A percentile compares a stretch with the other conserved stretches of the same genome.
Evolutionary conservation across 108 stramenopile genomes (phyloP).

Genomic region (Bacterosira constricta): DNA sequence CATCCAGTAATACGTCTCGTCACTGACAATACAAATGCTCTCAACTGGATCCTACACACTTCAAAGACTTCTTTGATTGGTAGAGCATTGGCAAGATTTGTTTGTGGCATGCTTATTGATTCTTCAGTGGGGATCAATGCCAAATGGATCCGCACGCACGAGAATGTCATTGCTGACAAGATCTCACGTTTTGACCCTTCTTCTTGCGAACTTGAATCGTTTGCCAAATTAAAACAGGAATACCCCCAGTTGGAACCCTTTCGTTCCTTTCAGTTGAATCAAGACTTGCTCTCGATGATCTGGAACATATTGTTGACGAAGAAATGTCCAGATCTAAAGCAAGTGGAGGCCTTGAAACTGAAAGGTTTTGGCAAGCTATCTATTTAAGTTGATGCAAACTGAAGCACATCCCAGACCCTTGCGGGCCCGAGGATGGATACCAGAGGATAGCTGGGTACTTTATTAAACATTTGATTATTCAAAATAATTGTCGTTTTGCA

Average conservation of each 20-base stretch:
- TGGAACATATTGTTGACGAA: constrained; percentile 4
- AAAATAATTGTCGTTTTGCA: neutral
- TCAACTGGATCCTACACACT: constrained; percentile 7
- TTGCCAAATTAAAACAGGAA: constrained; percentile 14
- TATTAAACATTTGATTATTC: neutral
- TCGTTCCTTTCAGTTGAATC: constrained; percentile 2
- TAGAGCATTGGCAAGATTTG: constrained; percentile 7
- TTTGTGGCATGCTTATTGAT: constrained; percentile 14
- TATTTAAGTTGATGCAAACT: neutral
- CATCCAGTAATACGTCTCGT: neutral
- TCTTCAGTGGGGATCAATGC: constrained; percentile 16
- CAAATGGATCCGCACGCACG: neutral
- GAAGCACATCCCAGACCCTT: neutral
- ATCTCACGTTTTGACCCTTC: constrained; percentile 23
- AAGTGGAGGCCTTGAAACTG: neutral
- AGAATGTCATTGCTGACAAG: constrained; percentile 28
- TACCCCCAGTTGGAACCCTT: constrained; percentile 5
- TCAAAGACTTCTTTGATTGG: constrained; percentile 15
- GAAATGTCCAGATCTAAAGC: constrained; percentile 5
- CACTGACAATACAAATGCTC: constrained; percentile 17
- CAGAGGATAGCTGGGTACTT: neutral
- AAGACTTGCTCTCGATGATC: constrained; percentile 13
- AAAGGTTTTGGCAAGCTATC: constrained; percentile 25
- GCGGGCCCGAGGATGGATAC: neutral
- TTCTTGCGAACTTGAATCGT: too few relatives aligned